phyloP scores from a whole-genome alignment of 805 yeast species.

The Hanseniaspora vineae region DNA sequence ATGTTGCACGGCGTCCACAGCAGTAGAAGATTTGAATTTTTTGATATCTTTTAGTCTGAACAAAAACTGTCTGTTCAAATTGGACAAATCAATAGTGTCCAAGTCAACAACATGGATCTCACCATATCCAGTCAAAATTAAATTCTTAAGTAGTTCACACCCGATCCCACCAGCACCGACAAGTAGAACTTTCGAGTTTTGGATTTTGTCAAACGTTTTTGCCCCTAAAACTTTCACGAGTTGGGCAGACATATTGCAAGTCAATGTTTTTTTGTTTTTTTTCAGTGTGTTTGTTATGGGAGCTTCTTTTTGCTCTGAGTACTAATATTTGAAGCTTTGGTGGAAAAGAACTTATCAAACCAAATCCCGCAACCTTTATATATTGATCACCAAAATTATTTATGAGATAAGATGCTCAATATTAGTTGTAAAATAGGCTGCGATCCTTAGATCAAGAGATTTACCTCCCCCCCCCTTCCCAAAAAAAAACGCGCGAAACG shows the following conservation, averaged over 20 bases:
- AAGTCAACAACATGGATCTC: conserved; percentile 88
- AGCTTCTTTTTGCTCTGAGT: too few relatives aligned
- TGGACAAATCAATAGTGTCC: conserved; percentile 88
- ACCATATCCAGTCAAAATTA: conserved; percentile 68
- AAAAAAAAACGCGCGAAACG: too few relatives aligned
- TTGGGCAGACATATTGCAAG: background rate
- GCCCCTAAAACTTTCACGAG: conserved; percentile 1
- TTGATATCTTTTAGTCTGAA: conserved; percentile 85
- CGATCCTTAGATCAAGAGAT: too few relatives aligned
- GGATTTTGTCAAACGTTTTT: conserved; percentile 8
- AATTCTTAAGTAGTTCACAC: conserved; percentile 74
- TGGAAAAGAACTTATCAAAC: too few relatives aligned
- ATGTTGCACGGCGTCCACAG: conserved; percentile 63
- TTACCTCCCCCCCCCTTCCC: too few relatives aligned
- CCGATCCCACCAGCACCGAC: conserved; percentile 98
- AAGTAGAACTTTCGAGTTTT: conserved; percentile 47
- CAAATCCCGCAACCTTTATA: too few relatives aligned
- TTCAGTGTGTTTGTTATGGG: background rate
- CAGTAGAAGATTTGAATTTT: conserved; percentile 75
- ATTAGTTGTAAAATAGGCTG: too few relatives aligned
- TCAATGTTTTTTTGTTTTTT: background rate
- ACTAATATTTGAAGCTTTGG: too few relatives aligned
- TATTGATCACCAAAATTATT: too few relatives aligned
- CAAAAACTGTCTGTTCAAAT: conserved; percentile 84
- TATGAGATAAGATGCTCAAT: too few relatives aligned